Base-by-base conservation (phyloP, 441 rosid genomes). In the Brassica balearica region DNA sequence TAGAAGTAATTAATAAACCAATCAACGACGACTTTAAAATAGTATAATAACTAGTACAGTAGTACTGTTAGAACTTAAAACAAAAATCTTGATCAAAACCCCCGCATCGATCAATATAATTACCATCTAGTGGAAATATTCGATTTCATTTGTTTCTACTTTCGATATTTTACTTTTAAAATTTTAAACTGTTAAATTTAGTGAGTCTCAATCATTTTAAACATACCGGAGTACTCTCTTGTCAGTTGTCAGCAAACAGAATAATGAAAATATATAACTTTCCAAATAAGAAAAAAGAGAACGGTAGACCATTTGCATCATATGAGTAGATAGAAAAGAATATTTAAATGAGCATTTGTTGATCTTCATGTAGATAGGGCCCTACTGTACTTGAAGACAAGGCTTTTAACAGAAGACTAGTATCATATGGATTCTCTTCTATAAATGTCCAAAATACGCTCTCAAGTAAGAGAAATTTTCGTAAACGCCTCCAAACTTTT, bases 301-400 rank as follows among this genome's bases (percentile, higher is more conserved):
- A 34, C 53, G 77, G 70, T 32, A 73, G 10, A 73, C 34, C 56
- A 65, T 56, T 55, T 55, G 55, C 56, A 11, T 63, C 46, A 63
- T 63, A 29, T 63, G 68, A 63, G 41, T 32, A 29, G 22, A 63
- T 29, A 10, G 11, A 38, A 4, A 14, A 32, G 3, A 36, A 15
- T 2, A 69, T 22, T 41, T 25, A 69, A 77, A 58, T 38, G 72
- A 66, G 67, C 86, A 85, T 85, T 85, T 86, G 90, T 81, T 85
- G 87, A 83, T 84, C 86, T 84, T 80, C 83, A 69, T 63, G 68
- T 78, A 77, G 86, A 75, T 84, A 69, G 84, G 89, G 80, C 84
- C 88, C 88, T 85, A 82, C 78, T 9, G 80, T 83, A 83, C 86
- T 84, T 85, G 84, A 82, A 87, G 86, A 76, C 88, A 86, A 71